These are phyloP conservation scores for Aspergillus melleus DNA, from an alignment of 2,329 filamentous ascomycete genomes.

Conservation along the genomic window DNA sequence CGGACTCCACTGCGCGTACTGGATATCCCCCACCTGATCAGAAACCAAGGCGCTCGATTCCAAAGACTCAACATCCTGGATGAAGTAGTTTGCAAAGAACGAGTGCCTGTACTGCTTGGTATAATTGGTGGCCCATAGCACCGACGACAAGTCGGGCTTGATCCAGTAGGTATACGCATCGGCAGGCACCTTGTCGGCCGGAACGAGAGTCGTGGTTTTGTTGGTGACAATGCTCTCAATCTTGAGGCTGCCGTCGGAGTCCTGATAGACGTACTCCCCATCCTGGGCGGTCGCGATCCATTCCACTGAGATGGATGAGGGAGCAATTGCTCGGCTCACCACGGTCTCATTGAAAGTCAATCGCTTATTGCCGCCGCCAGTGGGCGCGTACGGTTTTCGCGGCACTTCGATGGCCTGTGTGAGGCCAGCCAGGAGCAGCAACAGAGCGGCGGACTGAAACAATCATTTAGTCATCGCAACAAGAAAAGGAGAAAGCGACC, in stretches of 20 bases:
- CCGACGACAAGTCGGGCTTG: constrained; percentile 57
- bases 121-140: constrained; percentile 65
- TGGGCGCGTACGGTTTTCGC: constrained; percentile 56
- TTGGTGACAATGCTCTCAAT: constrained; percentile 64
- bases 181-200: constrained; percentile 57
- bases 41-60: constrained; percentile 52
- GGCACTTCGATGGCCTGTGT: constrained; percentile 49
- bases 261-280: constrained; percentile 60
- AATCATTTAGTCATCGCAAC: neutral
- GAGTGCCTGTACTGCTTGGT: constrained; percentile 70
- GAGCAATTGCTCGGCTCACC: constrained; percentile 46
- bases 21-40: constrained; percentile 64
- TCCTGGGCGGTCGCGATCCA: constrained; percentile 63
- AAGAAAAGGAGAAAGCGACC: neutral
- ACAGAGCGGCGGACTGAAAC: neutral
- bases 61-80: constrained; percentile 61
- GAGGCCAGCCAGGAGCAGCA: constrained; percentile 14
- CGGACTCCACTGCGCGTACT: constrained; percentile 65
- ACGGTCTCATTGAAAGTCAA: constrained; percentile 63
- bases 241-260: constrained; percentile 54
- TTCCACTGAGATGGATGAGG: constrained; percentile 50
- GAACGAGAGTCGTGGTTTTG: constrained; percentile 57
- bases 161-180: constrained; percentile 62
- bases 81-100: constrained; percentile 66
- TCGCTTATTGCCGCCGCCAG: constrained; percentile 57